These are phyloP conservation scores for Pisolithus albus DNA, from an alignment of 768 basidiomycete genomes.

Conservation along the genomic window DNA sequence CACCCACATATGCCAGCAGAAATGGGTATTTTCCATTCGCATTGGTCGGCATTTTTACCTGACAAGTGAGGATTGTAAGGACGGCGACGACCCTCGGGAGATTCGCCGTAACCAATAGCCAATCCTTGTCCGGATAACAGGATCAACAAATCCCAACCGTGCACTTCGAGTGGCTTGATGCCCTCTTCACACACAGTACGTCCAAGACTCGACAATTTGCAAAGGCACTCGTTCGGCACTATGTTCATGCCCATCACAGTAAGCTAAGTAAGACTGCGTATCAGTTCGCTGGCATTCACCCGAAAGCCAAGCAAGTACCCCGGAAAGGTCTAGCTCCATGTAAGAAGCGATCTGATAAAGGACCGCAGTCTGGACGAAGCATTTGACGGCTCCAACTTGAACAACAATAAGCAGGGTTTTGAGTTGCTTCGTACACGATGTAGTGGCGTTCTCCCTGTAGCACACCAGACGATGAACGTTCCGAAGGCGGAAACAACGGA, in stretches of 20 bases:
- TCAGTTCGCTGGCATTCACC: slow-evolving; percentile 9
- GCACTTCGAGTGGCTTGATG: no score
- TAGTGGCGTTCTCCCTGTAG: no score
- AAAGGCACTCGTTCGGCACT: no score
- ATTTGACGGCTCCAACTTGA: slow-evolving; percentile 93
- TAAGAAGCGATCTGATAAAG: slow-evolving; percentile 42
- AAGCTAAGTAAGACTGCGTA: slow-evolving; percentile 50
- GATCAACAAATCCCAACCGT: neutral
- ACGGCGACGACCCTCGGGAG: slow-evolving; percentile 90
- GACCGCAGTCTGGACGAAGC: slow-evolving; percentile 92
- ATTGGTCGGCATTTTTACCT: slow-evolving; percentile 98
- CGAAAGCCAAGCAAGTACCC: slow-evolving; percentile 50
- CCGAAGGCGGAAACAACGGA: slow-evolving; percentile 31
- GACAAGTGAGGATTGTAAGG: slow-evolving; percentile 78
- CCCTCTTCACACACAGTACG: slow-evolving; percentile 95
- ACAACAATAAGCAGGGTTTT: slow-evolving; percentile 68
- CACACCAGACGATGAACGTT: neutral
- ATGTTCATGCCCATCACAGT: slow-evolving; percentile 63
- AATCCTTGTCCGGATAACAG: slow-evolving; percentile 30
- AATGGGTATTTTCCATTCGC: slow-evolving; percentile 99
- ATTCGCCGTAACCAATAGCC: slow-evolving; percentile 83
- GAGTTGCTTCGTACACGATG: no score
- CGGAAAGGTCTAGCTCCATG: slow-evolving; percentile 98
- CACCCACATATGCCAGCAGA: slow-evolving; percentile 76
- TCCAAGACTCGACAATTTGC: slow-evolving; percentile 61